Evolutionary conservation across 202 grass and related monocot species (phyloP).

Genomic region (Digitaria exilis): DNA sequence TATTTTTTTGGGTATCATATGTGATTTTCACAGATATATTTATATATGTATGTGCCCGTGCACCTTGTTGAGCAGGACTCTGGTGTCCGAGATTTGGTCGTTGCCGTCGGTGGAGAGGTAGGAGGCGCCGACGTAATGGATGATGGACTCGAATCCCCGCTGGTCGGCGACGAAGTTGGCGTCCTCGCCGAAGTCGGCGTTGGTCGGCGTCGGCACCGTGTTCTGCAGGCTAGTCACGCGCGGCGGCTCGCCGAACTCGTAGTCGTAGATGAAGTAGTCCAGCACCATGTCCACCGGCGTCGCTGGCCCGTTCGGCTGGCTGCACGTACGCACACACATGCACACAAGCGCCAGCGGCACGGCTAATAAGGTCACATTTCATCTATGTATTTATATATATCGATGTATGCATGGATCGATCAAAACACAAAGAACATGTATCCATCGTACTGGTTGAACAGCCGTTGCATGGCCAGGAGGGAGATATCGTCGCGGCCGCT

Average conservation of each 20-base stretch:
- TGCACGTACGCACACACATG: neutral
- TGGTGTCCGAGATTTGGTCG: neutral
- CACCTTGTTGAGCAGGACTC: conserved; percentile 20
- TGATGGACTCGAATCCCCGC: neutral
- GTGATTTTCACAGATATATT: no score
- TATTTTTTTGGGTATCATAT: no score
- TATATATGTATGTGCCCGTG: no score
- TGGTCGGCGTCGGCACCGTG: neutral
- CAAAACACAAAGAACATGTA: no score
- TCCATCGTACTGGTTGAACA: conserved; percentile 50
- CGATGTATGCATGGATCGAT: neutral
- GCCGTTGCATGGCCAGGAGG: conserved; percentile 47
- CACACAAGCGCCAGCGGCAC: no score
- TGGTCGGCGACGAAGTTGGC: conserved; percentile 6
- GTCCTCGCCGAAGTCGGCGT: conserved; percentile 8
- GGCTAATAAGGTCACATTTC: no score
- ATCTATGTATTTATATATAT: no score
- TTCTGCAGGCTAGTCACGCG: conserved; percentile 29
- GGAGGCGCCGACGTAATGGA: neutral
- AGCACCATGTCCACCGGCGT: conserved; percentile 24
- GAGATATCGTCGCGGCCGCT: conserved; percentile 62
- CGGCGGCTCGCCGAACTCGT: conserved; percentile 31
- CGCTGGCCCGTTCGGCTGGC: conserved; percentile 22
- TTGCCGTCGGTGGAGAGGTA: neutral
- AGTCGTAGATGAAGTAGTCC: conserved; percentile 31